Conservation (phyloP, 176 grass and related monocot species). For the bread wheat (Triticum aestivum) region DNA sequence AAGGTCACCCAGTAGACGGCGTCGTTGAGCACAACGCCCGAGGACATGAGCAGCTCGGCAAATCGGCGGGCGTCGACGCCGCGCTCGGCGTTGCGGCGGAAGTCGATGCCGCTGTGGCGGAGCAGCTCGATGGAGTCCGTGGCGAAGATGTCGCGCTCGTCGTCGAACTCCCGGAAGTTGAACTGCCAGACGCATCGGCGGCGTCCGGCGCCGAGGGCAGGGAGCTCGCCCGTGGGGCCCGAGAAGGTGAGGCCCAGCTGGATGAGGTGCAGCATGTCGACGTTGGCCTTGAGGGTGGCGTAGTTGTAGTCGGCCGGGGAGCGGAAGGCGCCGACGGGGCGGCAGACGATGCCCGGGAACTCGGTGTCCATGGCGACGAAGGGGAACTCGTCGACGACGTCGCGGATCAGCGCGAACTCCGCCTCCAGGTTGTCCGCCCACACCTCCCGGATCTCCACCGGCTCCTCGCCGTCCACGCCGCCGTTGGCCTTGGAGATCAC, state of each 20-base stretch:
- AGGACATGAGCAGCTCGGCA: conserved; percentile 92
- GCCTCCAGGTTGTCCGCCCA: conserved; percentile 86
- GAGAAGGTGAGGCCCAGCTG: conserved; percentile 95
- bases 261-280: conserved; percentile 97
- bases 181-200: conserved; percentile 93
- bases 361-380: conserved; percentile 99
- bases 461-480: conserved; percentile 36
- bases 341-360: conserved; percentile 89
- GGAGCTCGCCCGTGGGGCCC: conserved; percentile 56
- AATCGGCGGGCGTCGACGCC: conserved; percentile 71
- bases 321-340: conserved; percentile 76
- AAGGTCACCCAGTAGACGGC: conserved; percentile 91
- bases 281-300: conserved; percentile 94
- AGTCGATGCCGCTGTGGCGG: conserved; percentile 90
- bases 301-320: conserved; percentile 91
- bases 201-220: conserved; percentile 51
- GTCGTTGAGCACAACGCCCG: conserved; percentile 88
- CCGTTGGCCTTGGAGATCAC: conserved; percentile 31
- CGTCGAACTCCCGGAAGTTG: conserved; percentile 97
- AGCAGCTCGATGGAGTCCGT: conserved; percentile 94
- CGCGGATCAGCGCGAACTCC: conserved; percentile 89
- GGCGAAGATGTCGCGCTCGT: conserved; percentile 62
- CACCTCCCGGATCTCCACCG: conserved; percentile 98
- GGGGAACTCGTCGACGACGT: conserved; percentile 85
- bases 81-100: conserved; percentile 63